Evolutionary conservation across 1,284 basidiomycete genomes (phyloP).

Genomic region (Vanrija sp.): DNA sequence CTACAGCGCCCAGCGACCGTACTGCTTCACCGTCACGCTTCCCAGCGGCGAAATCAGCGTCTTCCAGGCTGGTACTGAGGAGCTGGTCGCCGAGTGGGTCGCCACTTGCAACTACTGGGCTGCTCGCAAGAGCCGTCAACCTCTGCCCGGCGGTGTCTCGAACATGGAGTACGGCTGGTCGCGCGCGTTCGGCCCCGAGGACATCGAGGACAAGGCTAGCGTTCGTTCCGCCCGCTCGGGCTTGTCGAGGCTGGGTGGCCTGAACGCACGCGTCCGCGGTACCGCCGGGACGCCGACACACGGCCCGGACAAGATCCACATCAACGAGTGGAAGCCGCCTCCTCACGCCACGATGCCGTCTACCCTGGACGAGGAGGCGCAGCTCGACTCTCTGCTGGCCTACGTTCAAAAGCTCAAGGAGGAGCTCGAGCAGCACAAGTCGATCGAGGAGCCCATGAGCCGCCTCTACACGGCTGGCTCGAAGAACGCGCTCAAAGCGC

Average conservation of each 20-base stretch:
- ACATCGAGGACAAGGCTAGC: constrained; percentile 1
- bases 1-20: constrained; percentile 80
- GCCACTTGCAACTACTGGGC: constrained; percentile 99
- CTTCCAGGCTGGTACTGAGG: constrained; percentile 96
- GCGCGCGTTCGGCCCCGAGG: constrained; percentile 44
- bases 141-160: constrained; percentile 86
- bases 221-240: constrained; percentile 4
- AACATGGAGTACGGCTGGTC: constrained; percentile 99
- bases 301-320: constrained; percentile 62
- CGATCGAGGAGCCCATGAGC: constrained; percentile 76
- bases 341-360: constrained; percentile 76
- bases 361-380: constrained; percentile 82
- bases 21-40: constrained; percentile 92
- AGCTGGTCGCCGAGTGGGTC: constrained; percentile 96
- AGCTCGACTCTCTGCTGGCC: constrained; percentile 76
- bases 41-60: constrained; percentile 85
- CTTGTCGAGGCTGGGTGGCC: constrained; percentile 7
- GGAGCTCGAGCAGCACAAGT: constrained; percentile 79
- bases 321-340: constrained; percentile 94
- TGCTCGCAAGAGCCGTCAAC: constrained; percentile 86
- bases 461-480: constrained; percentile 74
- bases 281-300: constrained; percentile 40
- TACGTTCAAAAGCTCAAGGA: constrained; percentile 71
- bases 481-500: constrained; percentile 69
- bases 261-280: constrained; percentile 6